Base-by-base conservation (phyloP, 192 early-diverging fungal genomes). In the Linnemannia exigua region DNA sequence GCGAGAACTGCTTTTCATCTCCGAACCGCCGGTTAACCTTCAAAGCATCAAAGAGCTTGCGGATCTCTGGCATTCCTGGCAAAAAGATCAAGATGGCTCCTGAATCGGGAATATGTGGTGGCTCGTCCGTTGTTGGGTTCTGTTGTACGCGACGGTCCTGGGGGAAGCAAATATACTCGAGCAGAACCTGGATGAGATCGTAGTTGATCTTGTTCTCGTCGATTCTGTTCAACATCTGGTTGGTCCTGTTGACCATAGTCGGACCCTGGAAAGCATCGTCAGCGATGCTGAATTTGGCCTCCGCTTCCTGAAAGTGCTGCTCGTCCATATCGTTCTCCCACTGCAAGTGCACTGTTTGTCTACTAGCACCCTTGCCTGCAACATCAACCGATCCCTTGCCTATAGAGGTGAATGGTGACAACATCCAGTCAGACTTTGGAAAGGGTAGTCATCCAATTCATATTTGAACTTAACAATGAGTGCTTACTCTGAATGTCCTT, bases 61-160 rank as follows among this genome's bases (percentile, higher is more conserved):
- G 89, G 58, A 97, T 97, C 76, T 96, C 95, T 28, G 89, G 88
- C 91, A 93, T 89, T 71, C 92, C 95, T 9, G 95, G 93, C 86
- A 95, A 84, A 67, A 96, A 96, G n/a, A 96, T 91, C 52, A 96
- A 75, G 25, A 96, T 89, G 2, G 94, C 89, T 16, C 89, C 91
- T 11, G 89, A 79, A 1, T 74, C 83, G 85, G 87, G 61, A 80
- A 88, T 75, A 85, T 91, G 31, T 85, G 70, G n/a, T 31, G 67
- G 70, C 38, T 81, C 70, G 61, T 90, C 73, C n/a, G 47, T 22
- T 17, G 88, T 87, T 7, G 84, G 92, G 17, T 33, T 31, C 54
- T 74, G 77, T 61, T 61, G 67, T 25, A 46, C 82, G 35, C 79
- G 74, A 3, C 79, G 80, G 25, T 76, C 69, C 20, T 74, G 15